Evolutionary conservation across 805 yeast species (phyloP).

Genomic region (Myxozyma melibiosi): DNA sequence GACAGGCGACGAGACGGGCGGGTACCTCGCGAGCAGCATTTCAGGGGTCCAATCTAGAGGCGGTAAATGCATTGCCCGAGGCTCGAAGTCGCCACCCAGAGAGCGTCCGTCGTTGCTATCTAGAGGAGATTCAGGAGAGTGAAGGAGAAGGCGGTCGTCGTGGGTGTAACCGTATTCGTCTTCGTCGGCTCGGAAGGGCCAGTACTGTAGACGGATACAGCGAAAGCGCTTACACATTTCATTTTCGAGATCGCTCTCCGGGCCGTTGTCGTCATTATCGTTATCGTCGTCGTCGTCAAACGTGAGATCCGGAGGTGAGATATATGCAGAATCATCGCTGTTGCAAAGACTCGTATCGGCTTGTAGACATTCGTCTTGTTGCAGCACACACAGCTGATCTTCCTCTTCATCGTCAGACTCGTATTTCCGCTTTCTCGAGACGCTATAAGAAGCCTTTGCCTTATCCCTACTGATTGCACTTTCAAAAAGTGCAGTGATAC

Average conservation of each 20-base stretch:
- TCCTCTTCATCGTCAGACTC: not conserved
- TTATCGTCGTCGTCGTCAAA: not conserved
- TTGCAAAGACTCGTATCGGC: too few relatives aligned
- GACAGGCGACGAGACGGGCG: too few relatives aligned
- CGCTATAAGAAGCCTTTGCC: not conserved
- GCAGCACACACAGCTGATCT: too few relatives aligned
- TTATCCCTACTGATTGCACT: too few relatives aligned
- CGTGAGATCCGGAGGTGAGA: not conserved
- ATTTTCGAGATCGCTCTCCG: not conserved
- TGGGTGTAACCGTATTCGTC: not conserved
- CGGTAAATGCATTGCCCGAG: slow-evolving; percentile 2
- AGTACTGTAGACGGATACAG: not conserved
- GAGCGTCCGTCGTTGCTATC: too few relatives aligned
- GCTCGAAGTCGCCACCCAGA: too few relatives aligned
- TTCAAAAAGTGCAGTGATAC: too few relatives aligned
- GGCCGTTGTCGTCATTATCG: not conserved
- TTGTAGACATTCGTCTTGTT: too few relatives aligned
- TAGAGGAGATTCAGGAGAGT: too few relatives aligned
- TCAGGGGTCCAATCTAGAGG: not conserved
- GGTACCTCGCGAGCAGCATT: too few relatives aligned
- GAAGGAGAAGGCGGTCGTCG: not conserved
- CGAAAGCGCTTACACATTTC: not conserved
- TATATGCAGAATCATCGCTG: not conserved
- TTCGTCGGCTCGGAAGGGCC: not conserved
- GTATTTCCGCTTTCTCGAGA: not conserved